These are phyloP conservation scores for Cladophialophora chaetospira DNA, from an alignment of 2,329 filamentous ascomycete genomes.

Conservation along the genomic window DNA sequence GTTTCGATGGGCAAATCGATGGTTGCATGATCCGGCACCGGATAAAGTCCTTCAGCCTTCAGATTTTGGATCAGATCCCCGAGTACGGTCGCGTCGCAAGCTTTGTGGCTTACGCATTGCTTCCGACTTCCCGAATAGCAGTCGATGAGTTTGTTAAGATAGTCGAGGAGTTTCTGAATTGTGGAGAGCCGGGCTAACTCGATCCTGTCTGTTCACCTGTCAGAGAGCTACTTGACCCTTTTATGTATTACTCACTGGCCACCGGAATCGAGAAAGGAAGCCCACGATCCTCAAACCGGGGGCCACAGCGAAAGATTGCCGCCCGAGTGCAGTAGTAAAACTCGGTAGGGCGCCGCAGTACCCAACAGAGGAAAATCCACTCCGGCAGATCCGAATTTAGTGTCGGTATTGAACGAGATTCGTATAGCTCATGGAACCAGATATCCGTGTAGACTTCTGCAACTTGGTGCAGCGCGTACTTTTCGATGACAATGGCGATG, in stretches of 20 bases:
- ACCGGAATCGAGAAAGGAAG: not conserved
- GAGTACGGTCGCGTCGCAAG: not conserved
- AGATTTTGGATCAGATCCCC: not conserved
- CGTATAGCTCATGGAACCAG: not conserved
- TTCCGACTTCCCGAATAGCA: not conserved
- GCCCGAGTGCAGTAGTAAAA: not conserved
- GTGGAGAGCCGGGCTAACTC: not conserved
- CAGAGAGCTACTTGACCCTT: not conserved
- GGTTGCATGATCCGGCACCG: not conserved
- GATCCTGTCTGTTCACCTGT: not conserved
- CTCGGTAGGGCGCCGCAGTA: not conserved
- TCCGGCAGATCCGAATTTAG: not conserved
- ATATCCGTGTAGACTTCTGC: conserved; percentile 12
- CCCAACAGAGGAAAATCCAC: conserved; percentile 6
- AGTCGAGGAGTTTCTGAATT: not conserved
- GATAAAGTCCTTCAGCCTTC: not conserved
- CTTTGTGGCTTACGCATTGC: not conserved
- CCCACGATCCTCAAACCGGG: not conserved
- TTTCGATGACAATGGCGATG: conserved; percentile 5
- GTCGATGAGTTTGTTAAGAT: not conserved
- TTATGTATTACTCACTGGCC: not conserved
- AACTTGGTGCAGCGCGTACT: conserved; percentile 6
- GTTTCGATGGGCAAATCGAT: not conserved
- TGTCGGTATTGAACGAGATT: not conserved
- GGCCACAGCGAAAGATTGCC: not conserved